Conservation (phyloP, 106 monocot genomes). For the Dendrobium chrysotoxum region DNA sequence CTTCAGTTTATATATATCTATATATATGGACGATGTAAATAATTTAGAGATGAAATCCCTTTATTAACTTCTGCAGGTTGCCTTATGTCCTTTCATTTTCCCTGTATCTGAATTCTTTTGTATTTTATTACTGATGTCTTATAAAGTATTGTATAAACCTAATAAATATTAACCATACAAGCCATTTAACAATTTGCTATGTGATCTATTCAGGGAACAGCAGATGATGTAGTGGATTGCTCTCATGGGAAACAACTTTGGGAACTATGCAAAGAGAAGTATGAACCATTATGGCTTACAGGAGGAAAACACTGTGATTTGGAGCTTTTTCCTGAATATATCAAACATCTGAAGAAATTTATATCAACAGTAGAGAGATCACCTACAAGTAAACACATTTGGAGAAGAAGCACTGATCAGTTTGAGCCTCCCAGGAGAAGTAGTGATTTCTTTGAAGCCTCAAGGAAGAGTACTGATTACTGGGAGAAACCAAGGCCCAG, state of each 20-base stretch:
- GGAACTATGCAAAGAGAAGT: conserved; percentile 22
- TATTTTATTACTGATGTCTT: too few species aligned
- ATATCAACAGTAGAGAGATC: conserved; percentile 19
- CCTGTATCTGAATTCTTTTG: too few species aligned
- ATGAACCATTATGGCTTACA: conserved; percentile 23
- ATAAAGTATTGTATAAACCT: too few species aligned
- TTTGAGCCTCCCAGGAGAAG: conserved; percentile 46
- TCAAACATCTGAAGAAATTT: conserved; percentile 21
- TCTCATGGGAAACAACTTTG: conserved; percentile 26
- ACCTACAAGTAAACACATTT: background rate
- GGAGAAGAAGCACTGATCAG: conserved; percentile 27
- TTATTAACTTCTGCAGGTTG: too few species aligned
- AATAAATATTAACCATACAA: too few species aligned
- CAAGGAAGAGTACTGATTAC: conserved; percentile 44
- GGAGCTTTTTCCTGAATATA: conserved; percentile 19
- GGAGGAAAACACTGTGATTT: conserved; percentile 29
- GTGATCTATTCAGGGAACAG: conserved; percentile 13
- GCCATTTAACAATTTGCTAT: too few species aligned
- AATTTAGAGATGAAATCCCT: too few species aligned
- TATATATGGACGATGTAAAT: too few species aligned
- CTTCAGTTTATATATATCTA: too few species aligned
- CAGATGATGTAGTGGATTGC: conserved; percentile 26
- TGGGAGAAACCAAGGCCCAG: conserved; percentile 21
- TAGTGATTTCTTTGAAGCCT: conserved; percentile 35
- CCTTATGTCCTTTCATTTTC: too few species aligned